phyloP scores from a whole-genome alignment of 225 moss, liverwort and hornwort genomes.

The Physcomitrium patens region DNA sequence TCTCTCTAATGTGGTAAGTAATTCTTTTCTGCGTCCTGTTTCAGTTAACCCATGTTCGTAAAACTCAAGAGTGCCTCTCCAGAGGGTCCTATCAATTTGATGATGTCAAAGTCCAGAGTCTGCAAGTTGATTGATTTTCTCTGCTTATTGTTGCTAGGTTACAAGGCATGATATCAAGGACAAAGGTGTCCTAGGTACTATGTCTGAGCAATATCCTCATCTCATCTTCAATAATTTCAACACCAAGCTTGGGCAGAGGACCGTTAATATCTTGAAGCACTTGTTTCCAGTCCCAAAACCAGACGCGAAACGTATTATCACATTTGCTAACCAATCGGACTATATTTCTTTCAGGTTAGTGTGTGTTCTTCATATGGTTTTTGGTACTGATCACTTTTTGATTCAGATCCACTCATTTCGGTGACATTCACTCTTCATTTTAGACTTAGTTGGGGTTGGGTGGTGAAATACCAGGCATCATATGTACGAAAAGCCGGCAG shows the following conservation, averaged over 20 bases:
- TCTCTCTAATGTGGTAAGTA: constrained; percentile 88
- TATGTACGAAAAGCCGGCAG: constrained; percentile 87
- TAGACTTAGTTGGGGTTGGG: constrained; percentile 31
- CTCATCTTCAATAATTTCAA: constrained; percentile 89
- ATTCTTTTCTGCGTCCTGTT: constrained; percentile 12
- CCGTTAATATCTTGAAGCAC: constrained; percentile 78
- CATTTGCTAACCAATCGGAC: constrained; percentile 86
- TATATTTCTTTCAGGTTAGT: constrained; percentile 88
- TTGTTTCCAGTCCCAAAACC: constrained; percentile 89
- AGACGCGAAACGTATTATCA: constrained; percentile 86
- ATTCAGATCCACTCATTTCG: not conserved
- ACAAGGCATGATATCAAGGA: constrained; percentile 97
- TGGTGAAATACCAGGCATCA: constrained; percentile 71
- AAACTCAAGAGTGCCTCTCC: not conserved
- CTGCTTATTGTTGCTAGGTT: constrained; percentile 47
- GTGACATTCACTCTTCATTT: not conserved
- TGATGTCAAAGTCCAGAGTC: not conserved
- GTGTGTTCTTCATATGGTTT: not conserved
- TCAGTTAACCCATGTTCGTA: not conserved
- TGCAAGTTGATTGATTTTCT: constrained; percentile 16
- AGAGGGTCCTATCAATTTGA: not conserved
- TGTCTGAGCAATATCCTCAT: constrained; percentile 98
- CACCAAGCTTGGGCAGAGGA: constrained; percentile 86
- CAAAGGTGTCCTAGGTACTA: constrained; percentile 79
- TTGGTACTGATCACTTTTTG: not conserved